phyloP scores from a whole-genome alignment of 768 basidiomycete genomes.

The Macrolepiota dolichaula region DNA sequence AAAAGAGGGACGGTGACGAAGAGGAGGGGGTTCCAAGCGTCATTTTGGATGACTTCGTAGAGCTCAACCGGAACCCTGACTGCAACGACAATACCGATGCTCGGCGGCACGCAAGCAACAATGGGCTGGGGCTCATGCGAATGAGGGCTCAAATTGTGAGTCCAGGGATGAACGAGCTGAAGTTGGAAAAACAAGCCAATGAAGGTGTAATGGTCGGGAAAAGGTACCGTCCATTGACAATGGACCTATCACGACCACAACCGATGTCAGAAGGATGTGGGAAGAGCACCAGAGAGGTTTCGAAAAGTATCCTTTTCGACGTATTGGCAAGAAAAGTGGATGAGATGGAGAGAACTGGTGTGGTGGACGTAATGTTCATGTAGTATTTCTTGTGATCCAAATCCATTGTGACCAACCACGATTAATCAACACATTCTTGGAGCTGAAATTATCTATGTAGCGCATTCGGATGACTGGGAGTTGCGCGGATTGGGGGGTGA shows the following conservation, averaged over 20 bases:
- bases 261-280: constrained; percentile 13
- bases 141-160: background rate
- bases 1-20: background rate
- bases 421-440: no score
- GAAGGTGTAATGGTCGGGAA: constrained; percentile 5
- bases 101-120: background rate
- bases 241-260: constrained; percentile 21
- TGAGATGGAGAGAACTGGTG: constrained; percentile 2
- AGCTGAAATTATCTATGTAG: no score
- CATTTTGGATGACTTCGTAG: background rate
- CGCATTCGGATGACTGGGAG: no score
- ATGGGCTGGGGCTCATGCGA: background rate
- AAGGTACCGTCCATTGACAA: background rate
- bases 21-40: background rate
- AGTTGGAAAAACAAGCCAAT: background rate
- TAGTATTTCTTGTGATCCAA: background rate
- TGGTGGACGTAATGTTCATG: background rate
- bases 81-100: background rate
- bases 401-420: background rate
- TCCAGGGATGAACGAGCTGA: background rate
- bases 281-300: background rate
- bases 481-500: no score
- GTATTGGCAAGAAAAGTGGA: constrained; percentile 16
- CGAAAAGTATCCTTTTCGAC: constrained; percentile 20
- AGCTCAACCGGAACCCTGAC: background rate